A percentile compares a stretch with the other conserved stretches of the same genome.
phyloP scores from a whole-genome alignment of 2,329 filamentous ascomycete genomes.

The Exserohilum rostratum region DNA sequence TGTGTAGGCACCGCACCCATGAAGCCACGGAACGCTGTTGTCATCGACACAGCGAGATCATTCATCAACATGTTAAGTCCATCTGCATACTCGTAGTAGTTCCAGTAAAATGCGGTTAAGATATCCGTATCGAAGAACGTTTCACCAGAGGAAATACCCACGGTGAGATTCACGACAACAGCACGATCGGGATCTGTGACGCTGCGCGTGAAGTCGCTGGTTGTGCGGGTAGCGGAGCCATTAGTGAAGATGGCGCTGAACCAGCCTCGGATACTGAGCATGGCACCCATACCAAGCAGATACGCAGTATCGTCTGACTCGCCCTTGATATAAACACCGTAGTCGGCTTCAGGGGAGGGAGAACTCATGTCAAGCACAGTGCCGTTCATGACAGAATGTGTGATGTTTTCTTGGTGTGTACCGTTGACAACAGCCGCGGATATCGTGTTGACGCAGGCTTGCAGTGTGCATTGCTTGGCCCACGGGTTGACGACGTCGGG shows the following conservation, averaged over 20 bases:
- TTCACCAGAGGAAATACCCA: constrained; percentile 21
- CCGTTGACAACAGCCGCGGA: constrained; percentile 19
- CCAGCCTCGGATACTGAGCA: constrained; percentile 19
- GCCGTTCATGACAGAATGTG: constrained; percentile 12
- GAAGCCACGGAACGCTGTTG: constrained; percentile 21
- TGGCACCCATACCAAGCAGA: constrained; percentile 17
- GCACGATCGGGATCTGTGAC: constrained; percentile 20
- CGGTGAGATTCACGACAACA: constrained; percentile 22
- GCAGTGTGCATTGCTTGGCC: constrained; percentile 19
- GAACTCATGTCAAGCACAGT: constrained; percentile 20
- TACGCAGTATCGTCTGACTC: constrained; percentile 8
- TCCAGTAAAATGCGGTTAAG: constrained; percentile 23
- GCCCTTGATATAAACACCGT: constrained; percentile 14
- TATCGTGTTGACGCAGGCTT: constrained; percentile 17
- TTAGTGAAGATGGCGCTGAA: constrained; percentile 22
- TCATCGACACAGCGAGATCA: constrained; percentile 21
- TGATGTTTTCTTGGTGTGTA: constrained; percentile 21
- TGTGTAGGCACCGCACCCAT: constrained; percentile 12
- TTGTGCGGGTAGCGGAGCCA: constrained; percentile 21
- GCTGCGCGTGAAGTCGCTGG: constrained; percentile 20
- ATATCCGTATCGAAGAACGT: constrained; percentile 23
- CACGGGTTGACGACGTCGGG: constrained; percentile 13
- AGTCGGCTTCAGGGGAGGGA: constrained; percentile 11
- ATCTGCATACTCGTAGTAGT: constrained; percentile 20
- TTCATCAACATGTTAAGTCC: constrained; percentile 22